Base-by-base conservation (phyloP, 192 early-diverging fungal species). In the Gryganskiella cystojenkinii region DNA sequence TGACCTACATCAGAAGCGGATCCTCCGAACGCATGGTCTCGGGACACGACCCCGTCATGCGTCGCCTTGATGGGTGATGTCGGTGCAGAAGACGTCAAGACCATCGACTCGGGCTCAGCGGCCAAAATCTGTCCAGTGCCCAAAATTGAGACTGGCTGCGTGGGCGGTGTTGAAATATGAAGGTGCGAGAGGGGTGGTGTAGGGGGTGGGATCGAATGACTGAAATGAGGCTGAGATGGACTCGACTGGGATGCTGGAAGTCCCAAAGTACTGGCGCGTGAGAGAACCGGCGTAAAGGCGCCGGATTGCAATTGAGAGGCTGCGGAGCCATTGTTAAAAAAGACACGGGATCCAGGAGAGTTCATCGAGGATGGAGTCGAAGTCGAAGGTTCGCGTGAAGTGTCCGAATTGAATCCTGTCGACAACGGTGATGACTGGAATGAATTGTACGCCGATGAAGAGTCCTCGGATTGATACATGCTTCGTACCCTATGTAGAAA, bases 381-480 rank as follows among this genome's bases (percentile, higher is more conserved):
- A 20, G 61, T 42, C 30, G 61, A 46, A 7, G 31, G 25, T 11
- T 70, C 68, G 24, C 68, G 68, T 45, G 67, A 57, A 3, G 74
- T 22, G 3, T 67, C 47, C 6, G 63, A 25, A 15, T 57, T 47
- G n/a, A 64, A 76, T 15, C 28, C 42, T 5, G 60, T 30, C 2
- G 74, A 78, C 31, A 78, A 35, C 2, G 74, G 74, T 13, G 74
- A 69, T 0, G 74, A 78, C 0, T 78, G 74, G 47, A 55, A 62
- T 3, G 73, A 68, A 50, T 76, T 76, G 61, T 57, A 49, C 0
- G 27, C 50, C 20, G 58, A 68, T 7, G 53, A 27, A 15, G 66
- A 57, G n/a, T 78, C 74, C 28, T 78, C 74, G 11, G 74, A 69
- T 13, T 78, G 74, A 17, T 78, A 78, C 65, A 78, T 69, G 30